phyloP scores from a whole-genome alignment of 768 basidiomycete genomes.

The Guyanaporus albipodus region DNA sequence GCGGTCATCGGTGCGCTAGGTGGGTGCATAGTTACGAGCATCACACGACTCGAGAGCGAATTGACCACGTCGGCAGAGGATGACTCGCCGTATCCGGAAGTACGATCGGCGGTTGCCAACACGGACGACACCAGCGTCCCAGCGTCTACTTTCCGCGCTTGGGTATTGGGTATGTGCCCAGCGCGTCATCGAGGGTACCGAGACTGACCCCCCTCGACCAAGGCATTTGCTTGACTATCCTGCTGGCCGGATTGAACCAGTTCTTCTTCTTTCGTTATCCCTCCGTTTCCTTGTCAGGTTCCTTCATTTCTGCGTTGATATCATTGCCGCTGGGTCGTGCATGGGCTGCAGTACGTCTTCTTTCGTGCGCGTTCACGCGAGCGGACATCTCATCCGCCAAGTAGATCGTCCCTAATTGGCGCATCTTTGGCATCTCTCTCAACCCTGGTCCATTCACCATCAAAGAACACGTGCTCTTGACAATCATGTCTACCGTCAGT shows the following conservation, averaged over 20 bases:
- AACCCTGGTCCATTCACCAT: slow-evolving; percentile 77
- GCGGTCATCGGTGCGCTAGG: slow-evolving; percentile 16
- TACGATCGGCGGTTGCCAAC: slow-evolving; percentile 71
- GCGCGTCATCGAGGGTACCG: rapidly evolving
- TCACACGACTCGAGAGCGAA: slow-evolving; percentile 1
- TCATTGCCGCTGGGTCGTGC: slow-evolving; percentile 64
- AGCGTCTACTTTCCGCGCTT: slow-evolving; percentile 52
- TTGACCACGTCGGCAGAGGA: slow-evolving; percentile 40
- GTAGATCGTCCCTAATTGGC: slow-evolving; percentile 47
- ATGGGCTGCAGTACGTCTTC: slow-evolving; percentile 45
- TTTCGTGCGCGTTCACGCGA: neutral
- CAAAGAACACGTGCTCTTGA: slow-evolving; percentile 68
- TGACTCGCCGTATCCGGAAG: slow-evolving; percentile 84
- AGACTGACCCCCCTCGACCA: neutral
- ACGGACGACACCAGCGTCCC: slow-evolving; percentile 68
- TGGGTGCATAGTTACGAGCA: neutral
- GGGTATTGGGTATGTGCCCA: slow-evolving; percentile 44
- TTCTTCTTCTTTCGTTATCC: slow-evolving; percentile 76
- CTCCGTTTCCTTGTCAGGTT: slow-evolving; percentile 32
- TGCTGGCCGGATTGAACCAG: slow-evolving; percentile 73
- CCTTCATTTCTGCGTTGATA: slow-evolving; percentile 68
- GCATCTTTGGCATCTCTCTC: slow-evolving; percentile 54
- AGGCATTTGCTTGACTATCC: slow-evolving; percentile 46
- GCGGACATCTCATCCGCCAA: neutral
- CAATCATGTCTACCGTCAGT: slow-evolving; percentile 62